Base-by-base conservation (phyloP, 1,139 yeast genomes). In the Saccharomyces uvarum region DNA sequence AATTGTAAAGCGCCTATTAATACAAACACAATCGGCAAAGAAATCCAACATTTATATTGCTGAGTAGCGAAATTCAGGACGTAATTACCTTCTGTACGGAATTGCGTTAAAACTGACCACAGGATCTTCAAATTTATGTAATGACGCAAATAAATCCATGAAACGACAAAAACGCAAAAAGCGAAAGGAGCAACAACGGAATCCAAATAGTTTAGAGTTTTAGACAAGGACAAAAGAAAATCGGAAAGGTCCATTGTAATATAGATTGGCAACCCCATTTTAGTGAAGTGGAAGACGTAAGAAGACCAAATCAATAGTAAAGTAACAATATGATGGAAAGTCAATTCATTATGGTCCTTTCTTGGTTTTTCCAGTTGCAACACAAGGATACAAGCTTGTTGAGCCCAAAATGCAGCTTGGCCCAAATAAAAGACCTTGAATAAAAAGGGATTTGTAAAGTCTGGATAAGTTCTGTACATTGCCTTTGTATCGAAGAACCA, bases 391-490 rank as follows among this genome's bases (percentile, higher is more conserved):
- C 86, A 81, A 0, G 91, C 83, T 73, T 91, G 98, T 74, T 91
- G 98, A 14, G 88, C 83, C 98, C 98, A 91, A 71, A 88, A 91
- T 1, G 97, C 86, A 9, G 97, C 97, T 73, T 91, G 97, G 47
- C 88, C 82, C 60, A 91, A 76, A 70, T 91, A 91, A 69, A 85
- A 91, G 13, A 81, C 69, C 73, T 91, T 91, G 74, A 88, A 86
- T 58, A 77, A 75, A 56, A 76, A 77, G 56, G 80, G 84, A 67
- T 86, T 88, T 33, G 86, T 77, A 58, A 79, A 77, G 73, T 91
- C 97, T n/a, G 98, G 97, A 68, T 86, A 91, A 32, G 78, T 74
- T 53, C 72, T 78, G 70, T 88, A 91, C 73, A 90, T 85, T 50
- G 87, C 82, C 4, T 82, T 76, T 8, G 97, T 90, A 67, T 87